phyloP scores from a whole-genome alignment of 352 stramenopile genomes.

The Globisporangium viniferum region DNA sequence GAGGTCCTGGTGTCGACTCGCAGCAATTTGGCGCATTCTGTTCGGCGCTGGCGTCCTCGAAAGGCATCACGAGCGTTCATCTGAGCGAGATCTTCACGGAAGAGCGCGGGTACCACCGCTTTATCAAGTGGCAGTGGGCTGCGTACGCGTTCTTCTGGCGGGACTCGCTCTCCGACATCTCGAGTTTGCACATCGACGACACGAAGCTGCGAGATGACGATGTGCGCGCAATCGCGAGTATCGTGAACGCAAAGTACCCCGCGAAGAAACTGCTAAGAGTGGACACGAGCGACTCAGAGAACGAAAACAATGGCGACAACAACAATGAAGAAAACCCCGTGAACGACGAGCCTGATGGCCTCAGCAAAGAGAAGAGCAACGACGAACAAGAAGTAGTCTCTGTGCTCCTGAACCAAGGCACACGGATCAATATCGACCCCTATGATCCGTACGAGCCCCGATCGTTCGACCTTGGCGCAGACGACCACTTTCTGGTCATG shows the following conservation, averaged over 20 bases:
- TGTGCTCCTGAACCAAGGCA: constrained; percentile 16
- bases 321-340: background rate
- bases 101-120: constrained; percentile 8
- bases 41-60: constrained; percentile 13
- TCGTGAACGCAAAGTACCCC: constrained; percentile 12
- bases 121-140: constrained; percentile 17
- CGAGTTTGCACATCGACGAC: constrained; percentile 12
- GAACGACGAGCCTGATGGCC: background rate
- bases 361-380: background rate
- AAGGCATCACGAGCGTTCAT: constrained; percentile 2
- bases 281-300: background rate
- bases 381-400: constrained; percentile 7
- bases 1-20: constrained; percentile 10
- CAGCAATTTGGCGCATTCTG: constrained; percentile 20
- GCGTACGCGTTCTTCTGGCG: constrained; percentile 20
- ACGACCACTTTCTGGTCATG: constrained; percentile 24
- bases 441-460: background rate
- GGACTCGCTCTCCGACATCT: constrained; percentile 4
- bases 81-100: constrained; percentile 14
- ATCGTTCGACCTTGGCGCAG: constrained; percentile 4
- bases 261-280: constrained; percentile 9
- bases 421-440: constrained; percentile 9
- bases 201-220: constrained; percentile 8
- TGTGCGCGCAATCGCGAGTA: constrained; percentile 9
- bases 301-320: background rate